Conservation (phyloP, 2,329 filamentous ascomycete genomes). For the Xylariaceae sp. region DNA sequence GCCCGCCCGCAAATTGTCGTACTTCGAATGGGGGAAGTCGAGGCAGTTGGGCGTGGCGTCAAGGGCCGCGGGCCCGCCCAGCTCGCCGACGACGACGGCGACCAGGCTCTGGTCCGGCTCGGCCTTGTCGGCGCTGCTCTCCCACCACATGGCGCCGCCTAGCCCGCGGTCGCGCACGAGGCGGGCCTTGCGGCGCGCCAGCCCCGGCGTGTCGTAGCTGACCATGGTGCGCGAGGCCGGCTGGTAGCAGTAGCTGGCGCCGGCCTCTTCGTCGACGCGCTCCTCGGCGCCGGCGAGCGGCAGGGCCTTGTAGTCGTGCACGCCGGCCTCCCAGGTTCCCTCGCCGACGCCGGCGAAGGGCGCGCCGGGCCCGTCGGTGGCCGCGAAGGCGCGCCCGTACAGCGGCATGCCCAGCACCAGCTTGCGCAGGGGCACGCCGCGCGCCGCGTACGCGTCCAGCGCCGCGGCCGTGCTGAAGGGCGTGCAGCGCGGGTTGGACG, state of each 20-base stretch:
- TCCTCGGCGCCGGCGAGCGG: conserved; percentile 62
- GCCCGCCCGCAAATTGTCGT: conserved; percentile 59
- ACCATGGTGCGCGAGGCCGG: conserved; percentile 57
- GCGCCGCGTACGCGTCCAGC: conserved; percentile 59
- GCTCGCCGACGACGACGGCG: conserved; percentile 48
- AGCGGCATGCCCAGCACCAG: conserved; percentile 87
- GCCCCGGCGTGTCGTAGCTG: conserved; percentile 65
- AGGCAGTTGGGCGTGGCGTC: conserved; percentile 52
- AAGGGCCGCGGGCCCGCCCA: conserved; percentile 47
- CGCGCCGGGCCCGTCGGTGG: conserved; percentile 66
- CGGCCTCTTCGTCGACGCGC: conserved; percentile 51
- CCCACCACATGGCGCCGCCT: conserved; percentile 98
- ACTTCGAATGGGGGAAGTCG: conserved; percentile 57
- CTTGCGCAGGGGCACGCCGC: conserved; percentile 58
- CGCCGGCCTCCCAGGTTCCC: conserved; percentile 76
- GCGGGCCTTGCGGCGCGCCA: conserved; percentile 61
- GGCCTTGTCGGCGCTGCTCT: conserved; percentile 69
- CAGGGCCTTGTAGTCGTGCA: conserved; percentile 84
- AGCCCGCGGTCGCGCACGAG: conserved; percentile 62
- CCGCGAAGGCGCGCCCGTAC: conserved; percentile 78
- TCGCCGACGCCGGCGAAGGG: conserved; percentile 65
- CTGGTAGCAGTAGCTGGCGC: conserved; percentile 75
- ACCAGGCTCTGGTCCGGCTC: conserved; percentile 60
- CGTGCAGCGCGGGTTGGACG: conserved; percentile 52
- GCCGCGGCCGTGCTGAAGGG: conserved; percentile 72